Evolutionary conservation across 1,284 basidiomycete genomes (phyloP), one percentile per base, ranked within the genome.

Genomic region (Gomphus bonarii): DNA sequence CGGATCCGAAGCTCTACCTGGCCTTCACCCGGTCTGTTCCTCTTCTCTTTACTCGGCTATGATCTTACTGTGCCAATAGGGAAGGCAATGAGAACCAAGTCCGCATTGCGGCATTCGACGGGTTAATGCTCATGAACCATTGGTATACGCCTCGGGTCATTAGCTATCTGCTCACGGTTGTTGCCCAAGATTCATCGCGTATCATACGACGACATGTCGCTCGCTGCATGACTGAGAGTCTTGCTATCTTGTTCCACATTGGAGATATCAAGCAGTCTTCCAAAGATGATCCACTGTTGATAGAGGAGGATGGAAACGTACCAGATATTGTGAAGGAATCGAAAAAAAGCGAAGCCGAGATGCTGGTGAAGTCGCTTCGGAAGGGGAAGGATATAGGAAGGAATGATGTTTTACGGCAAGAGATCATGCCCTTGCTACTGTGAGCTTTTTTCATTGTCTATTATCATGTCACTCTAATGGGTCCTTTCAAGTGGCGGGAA

Each of bases 41-140:
- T 33, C 58, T 22, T 22, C 18, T 18, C 46, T 46, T 52, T 30
- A 6, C 20, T 51, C n/a, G 8, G 36, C 33, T 12, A 10, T 16
- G 7, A 12, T 3, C 18, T 52, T 31, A 43, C n/a, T 53, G 7
- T 48, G 54, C 47, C 44, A 62, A 16, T 62, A 93, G 93, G 22
- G 91, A 95, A 69, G 95, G 94, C 46, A 97, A 97, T 67, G 95
- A 90, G 64, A 86, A 86, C 4, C 89, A 93, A 64, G 86, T 99
- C 35, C 88, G 97, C 31, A 78, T 93, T 53, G 84, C 90, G 3
- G 95, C 97, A 2, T 95, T 99, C 64, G 94, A 99, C 68, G 89
- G 90, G 20, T 77, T 99, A 3, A 85, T 99, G 70, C 76, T 98
- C 58, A 88, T 91, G 50, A 92, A 90, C 68, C 12, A 53, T 36